Conservation (phyloP, 768 basidiomycete genomes). For the Tricholoma sp. region DNA sequence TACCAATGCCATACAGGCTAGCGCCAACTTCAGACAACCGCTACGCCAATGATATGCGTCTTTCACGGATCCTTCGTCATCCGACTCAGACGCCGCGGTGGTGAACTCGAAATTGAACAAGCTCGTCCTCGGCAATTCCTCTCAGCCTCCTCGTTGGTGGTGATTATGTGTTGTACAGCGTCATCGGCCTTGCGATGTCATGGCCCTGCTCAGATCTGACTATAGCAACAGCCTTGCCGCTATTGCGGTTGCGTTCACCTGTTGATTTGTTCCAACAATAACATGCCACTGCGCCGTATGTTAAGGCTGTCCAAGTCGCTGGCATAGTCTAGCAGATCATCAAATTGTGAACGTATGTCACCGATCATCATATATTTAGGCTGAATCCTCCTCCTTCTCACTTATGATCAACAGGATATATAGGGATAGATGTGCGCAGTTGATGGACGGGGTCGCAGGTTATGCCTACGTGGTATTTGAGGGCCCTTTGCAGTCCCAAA, state of each 20-base stretch:
- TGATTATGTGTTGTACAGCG: neutral
- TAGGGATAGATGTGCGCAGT: constrained; percentile 17
- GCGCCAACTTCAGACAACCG: too few species aligned
- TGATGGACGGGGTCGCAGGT: constrained; percentile 18
- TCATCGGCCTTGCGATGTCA: neutral
- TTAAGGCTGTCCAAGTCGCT: constrained; percentile 21
- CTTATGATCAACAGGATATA: constrained; percentile 14
- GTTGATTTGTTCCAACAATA: constrained; percentile 16
- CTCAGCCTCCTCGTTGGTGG: neutral
- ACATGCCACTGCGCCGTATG: constrained; percentile 25
- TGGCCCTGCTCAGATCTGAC: neutral
- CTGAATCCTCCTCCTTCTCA: neutral
- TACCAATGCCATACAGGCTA: neutral
- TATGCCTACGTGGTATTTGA: constrained; percentile 23
- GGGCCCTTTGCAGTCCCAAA: constrained; percentile 13
- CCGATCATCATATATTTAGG: neutral
- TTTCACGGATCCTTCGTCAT: neutral
- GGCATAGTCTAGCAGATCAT: constrained; percentile 21
- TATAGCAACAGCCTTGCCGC: neutral
- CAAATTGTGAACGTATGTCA: constrained; percentile 20
- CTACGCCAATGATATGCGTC: too few species aligned
- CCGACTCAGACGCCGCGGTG: neutral
- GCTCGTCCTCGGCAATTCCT: neutral
- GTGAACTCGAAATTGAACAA: neutral
- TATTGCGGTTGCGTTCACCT: constrained; percentile 10